phyloP scores from a whole-genome alignment of 768 basidiomycete genomes.

The Leccinellum luteum region DNA sequence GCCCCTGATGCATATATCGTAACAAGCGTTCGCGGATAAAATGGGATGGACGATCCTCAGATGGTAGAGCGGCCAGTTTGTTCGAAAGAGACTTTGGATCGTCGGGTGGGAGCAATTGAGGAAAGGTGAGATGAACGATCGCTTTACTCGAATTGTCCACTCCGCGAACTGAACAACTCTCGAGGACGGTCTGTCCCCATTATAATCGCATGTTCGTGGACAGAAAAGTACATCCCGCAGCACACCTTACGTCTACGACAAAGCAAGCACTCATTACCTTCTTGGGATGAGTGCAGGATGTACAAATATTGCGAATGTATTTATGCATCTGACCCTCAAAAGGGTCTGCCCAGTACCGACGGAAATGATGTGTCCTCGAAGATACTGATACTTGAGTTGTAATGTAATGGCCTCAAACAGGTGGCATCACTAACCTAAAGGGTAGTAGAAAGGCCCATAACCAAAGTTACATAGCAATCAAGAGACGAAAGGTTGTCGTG shows the following conservation, averaged over 20 bases:
- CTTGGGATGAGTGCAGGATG: not conserved
- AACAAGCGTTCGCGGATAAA: not conserved
- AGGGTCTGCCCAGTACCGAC: constrained; percentile 8
- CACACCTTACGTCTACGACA: not conserved
- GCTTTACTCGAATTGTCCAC: constrained; percentile 15
- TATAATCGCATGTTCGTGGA: constrained; percentile 7
- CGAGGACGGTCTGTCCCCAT: constrained; percentile 2
- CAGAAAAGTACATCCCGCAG: constrained; percentile 1
- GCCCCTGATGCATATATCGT: not conserved
- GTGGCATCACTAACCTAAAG: constrained; percentile 18
- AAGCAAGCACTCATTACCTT: not conserved
- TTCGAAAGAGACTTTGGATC: not conserved
- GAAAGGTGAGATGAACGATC: not conserved
- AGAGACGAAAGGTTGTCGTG: constrained; percentile 15
- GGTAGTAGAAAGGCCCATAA: constrained; percentile 17
- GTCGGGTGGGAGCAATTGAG: constrained; percentile 10
- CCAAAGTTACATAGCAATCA: constrained; percentile 28
- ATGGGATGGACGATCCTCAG: not conserved
- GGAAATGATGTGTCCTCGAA: constrained; percentile 12
- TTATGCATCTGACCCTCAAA: not conserved
- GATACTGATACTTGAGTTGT: constrained; percentile 20
- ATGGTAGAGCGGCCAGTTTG: not conserved
- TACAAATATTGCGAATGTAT: not conserved
- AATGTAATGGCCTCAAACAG: constrained; percentile 19
- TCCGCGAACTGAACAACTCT: constrained; percentile 17